Conservation (phyloP, 441 rosid genomes). For the Daphne laureola region DNA sequence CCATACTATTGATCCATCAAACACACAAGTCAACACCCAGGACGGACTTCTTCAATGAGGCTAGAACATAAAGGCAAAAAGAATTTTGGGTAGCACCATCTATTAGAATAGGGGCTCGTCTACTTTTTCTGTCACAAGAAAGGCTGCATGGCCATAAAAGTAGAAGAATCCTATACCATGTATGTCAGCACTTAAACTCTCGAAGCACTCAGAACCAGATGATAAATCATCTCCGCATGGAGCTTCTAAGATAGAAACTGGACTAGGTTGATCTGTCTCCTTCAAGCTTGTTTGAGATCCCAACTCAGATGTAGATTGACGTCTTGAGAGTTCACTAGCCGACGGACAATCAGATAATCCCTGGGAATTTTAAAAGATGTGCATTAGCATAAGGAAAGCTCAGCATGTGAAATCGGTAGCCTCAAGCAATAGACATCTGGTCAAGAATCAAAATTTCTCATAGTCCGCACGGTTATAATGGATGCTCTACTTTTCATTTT, state of each 20-base stretch:
- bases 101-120: too few species aligned
- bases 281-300: constrained; percentile 51
- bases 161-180: constrained; percentile 43
- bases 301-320: constrained; percentile 35
- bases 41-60: too few species aligned
- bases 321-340: constrained; percentile 24
- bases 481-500: too few species aligned
- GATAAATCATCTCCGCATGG: constrained; percentile 67
- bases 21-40: too few species aligned
- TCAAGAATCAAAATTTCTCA: too few species aligned
- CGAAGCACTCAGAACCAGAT: constrained; percentile 87
- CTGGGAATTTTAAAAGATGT: constrained; percentile 26
- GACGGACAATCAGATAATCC: constrained; percentile 27
- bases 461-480: too few species aligned
- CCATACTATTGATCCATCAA: too few species aligned
- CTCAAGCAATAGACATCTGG: background rate
- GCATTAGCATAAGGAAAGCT: background rate
- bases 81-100: too few species aligned
- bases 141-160: too few species aligned
- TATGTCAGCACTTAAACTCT: constrained; percentile 81
- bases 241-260: constrained; percentile 85
- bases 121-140: too few species aligned
- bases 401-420: constrained; percentile 1
- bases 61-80: too few species aligned
- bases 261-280: constrained; percentile 95